A percentile compares a stretch with the other conserved stretches of the same genome.
These are phyloP conservation scores for Barnettozyma salicaria DNA, from an alignment of 805 yeast genomes.

Conservation along the genomic window DNA sequence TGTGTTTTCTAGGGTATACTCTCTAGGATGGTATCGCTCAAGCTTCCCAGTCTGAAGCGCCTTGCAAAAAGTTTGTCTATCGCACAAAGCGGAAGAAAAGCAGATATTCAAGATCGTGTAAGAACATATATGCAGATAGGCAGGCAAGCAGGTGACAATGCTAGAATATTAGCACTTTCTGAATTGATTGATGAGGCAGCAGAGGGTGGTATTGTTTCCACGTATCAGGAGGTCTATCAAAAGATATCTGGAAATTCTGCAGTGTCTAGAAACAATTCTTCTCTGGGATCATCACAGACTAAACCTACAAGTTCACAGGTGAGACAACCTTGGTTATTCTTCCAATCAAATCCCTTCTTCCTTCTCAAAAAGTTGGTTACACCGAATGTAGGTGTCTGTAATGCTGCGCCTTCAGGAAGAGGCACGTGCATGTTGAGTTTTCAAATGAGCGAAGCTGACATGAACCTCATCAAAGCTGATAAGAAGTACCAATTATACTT, in stretches of 20 bases:
- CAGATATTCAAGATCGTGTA: conserved; percentile 52
- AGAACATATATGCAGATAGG: conserved; percentile 40
- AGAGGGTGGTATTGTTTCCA: conserved; percentile 33
- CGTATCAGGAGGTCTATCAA: conserved; percentile 28
- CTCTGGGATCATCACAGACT: conserved; percentile 4
- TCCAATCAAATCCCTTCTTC: conserved; percentile 53
- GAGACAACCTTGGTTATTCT: conserved; percentile 39
- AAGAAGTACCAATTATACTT: conserved; percentile 39
- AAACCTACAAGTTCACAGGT: conserved; percentile 12
- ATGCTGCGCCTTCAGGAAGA: conserved; percentile 36
- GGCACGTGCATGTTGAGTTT: conserved; percentile 42
- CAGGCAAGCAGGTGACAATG: conserved; percentile 32
- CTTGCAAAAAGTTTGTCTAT: conserved; percentile 46
- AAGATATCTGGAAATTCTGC: background rate
- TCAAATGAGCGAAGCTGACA: conserved; percentile 38
- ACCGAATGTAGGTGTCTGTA: conserved; percentile 41
- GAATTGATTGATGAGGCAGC: conserved; percentile 36
- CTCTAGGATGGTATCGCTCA: conserved; percentile 16
- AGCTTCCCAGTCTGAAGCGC: conserved; percentile 47
- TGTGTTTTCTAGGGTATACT: background rate
- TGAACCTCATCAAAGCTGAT: conserved; percentile 28
- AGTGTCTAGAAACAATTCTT: conserved; percentile 1
- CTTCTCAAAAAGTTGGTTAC: conserved; percentile 40
- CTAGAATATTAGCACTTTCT: conserved; percentile 40
- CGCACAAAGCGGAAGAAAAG: conserved; percentile 52